Conservation (phyloP, 176 grass and related monocot genomes). For the Aegilops longissima region DNA sequence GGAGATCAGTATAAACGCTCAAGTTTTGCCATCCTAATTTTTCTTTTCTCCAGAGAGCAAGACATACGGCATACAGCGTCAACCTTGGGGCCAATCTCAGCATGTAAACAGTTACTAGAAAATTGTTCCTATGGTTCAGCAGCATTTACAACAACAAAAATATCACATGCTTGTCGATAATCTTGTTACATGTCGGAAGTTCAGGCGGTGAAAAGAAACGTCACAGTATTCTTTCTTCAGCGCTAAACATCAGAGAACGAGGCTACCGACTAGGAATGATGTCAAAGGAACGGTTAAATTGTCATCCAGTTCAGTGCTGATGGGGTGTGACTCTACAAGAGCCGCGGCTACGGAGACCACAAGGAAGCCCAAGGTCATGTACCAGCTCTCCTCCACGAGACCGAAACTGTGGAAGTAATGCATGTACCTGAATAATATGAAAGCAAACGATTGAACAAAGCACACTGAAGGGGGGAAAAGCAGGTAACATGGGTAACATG, state of each 20-base stretch:
- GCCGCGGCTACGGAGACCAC: constrained; percentile 57
- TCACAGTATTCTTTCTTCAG: not conserved
- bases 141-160: too few relatives aligned
- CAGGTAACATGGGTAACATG: not conserved
- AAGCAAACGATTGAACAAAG: not conserved
- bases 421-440: constrained; percentile 71
- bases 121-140: too few relatives aligned
- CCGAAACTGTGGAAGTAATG: constrained; percentile 86
- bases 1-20: too few relatives aligned
- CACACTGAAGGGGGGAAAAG: not conserved
- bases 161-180: not conserved
- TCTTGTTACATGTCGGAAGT: not conserved
- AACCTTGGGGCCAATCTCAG: too few relatives aligned
- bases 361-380: constrained; percentile 61
- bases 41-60: too few relatives aligned
- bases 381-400: constrained; percentile 75
- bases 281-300: constrained; percentile 82
- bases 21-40: too few relatives aligned
- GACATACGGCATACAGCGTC: too few relatives aligned
- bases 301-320: constrained; percentile 80
- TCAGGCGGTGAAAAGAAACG: not conserved
- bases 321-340: constrained; percentile 70
- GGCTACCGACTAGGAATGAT: constrained; percentile 60
- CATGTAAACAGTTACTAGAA: too few relatives aligned
- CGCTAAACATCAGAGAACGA: constrained; percentile 52